Conservation (phyloP, 2,329 filamentous ascomycete genomes). For the Hypoxylon sp. region DNA sequence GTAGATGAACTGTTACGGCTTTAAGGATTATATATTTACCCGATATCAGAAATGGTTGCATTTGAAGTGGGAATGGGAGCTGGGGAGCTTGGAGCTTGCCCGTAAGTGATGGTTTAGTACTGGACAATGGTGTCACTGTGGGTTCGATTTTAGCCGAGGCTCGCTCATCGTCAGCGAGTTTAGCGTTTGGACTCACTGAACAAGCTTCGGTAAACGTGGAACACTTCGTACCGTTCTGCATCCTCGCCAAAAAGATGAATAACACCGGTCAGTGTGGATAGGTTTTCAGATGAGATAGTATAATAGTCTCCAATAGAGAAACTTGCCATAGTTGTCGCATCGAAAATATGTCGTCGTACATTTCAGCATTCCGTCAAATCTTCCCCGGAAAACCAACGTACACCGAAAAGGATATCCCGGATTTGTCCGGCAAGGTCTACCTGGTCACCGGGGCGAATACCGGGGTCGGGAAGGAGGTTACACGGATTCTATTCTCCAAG, state of each 20-base stretch:
- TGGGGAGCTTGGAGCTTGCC: background rate
- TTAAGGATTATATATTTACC: background rate
- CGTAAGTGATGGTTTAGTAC: too few relatives aligned
- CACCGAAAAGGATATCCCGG: conserved; percentile 45
- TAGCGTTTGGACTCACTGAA: background rate
- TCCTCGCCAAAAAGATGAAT: background rate
- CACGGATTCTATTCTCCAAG: conserved; percentile 47
- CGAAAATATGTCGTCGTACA: conserved; percentile 26
- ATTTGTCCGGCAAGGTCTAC: conserved; percentile 45
- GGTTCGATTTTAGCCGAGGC: conserved; percentile 3
- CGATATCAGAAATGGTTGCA: background rate
- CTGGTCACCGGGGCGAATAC: conserved; percentile 51
- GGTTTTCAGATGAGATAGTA: background rate
- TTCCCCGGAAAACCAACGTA: conserved; percentile 43
- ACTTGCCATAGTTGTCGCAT: background rate
- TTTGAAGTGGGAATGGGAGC: background rate
- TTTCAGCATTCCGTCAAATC: conserved; percentile 40
- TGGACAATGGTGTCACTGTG: background rate
- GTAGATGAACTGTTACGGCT: background rate
- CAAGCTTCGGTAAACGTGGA: background rate
- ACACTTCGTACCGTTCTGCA: background rate
- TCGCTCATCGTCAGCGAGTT: background rate
- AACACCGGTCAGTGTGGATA: background rate
- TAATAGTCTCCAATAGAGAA: background rate
- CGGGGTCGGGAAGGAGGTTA: conserved; percentile 47